Base-by-base conservation (phyloP, 2,329 filamentous ascomycete species). In the Penicillium psychrosexuale region DNA sequence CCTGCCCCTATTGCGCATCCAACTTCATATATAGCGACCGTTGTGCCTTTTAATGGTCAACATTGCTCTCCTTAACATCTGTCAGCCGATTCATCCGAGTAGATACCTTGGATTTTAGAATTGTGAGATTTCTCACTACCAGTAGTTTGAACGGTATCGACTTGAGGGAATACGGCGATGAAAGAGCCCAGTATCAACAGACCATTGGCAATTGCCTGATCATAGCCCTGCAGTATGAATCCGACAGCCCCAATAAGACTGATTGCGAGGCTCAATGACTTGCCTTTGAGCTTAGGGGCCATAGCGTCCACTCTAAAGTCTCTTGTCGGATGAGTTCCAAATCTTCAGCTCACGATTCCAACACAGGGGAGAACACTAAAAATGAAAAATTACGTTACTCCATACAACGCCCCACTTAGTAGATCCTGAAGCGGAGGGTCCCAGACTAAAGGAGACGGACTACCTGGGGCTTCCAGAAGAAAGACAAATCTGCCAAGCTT, bases 1-100 rank as follows among this genome's bases (percentile, higher is more conserved):
- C 59, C 42, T 27, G 57, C 62, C 38, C 61, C 61, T 5, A 66
- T 15, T 13, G 63, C 61, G 42, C 64, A 66, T 19, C 64, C 64
- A 13, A 66, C 58, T 53, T 66, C 63, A 47, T 66, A 66, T 17
- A 66, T 64, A 17, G 63, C 63, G 42, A 65, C 61, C 31, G 56
- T 59, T 28, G 63, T 66, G 15, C 63, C 63, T 64, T 19, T 3
- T 8, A 11, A 12, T 4, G 6, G 17, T 53, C 11, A 60, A 28
- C 27, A 40, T 43, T 24, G n/a, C 4, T 31, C 12, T 30, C 5
- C 2, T n/a, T 3, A 7, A 15, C 11, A 7, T 30, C 11, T 33
- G 15, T 8, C 2, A 1, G 6, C 8, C 0, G 8, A 22, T 7
- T 45, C 1, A 22, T 31, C 15, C 0, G 5, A 39, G 17, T 9